A percentile compares a stretch with the other conserved stretches of the same genome.
Conservation (phyloP, 129 eudicot species). For the Logfia minima region DNA sequence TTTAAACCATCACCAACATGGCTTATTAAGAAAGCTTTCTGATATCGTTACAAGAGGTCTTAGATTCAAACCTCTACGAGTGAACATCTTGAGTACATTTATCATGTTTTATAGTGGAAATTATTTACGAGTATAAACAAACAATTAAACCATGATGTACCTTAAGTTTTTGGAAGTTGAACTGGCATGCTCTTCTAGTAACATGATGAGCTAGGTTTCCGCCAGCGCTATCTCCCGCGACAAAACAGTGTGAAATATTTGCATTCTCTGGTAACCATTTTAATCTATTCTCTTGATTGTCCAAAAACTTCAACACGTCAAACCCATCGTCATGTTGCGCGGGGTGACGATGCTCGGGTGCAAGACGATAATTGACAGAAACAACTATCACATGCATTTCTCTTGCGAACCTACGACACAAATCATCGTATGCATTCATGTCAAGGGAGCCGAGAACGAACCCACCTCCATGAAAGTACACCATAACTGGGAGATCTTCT, state of each 20-base stretch:
- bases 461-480: constrained; percentile 45
- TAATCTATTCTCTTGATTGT: constrained; percentile 12
- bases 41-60: no score
- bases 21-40: no score
- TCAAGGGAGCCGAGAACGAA: constrained; percentile 23
- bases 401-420: constrained; percentile 29
- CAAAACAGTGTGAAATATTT: constrained; percentile 34
- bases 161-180: constrained; percentile 29
- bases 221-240: constrained; percentile 49
- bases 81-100: no score
- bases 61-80: no score
- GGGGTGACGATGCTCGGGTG: constrained; percentile 40
- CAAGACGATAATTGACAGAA: constrained; percentile 31
- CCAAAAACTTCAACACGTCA: constrained; percentile 40
- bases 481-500: constrained; percentile 27
- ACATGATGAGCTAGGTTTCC: constrained; percentile 44
- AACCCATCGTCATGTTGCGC: constrained; percentile 37
- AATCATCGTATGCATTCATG: constrained; percentile 17
- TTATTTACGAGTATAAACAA: background rate
- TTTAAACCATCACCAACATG: no score
- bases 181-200: constrained; percentile 30
- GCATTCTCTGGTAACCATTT: constrained; percentile 32
- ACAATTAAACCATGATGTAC: background rate
- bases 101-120: background rate
- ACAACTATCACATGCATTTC: constrained; percentile 21